These are phyloP conservation scores for Moniliella sp. DNA, from an alignment of 1,284 basidiomycete genomes.

Conservation along the genomic window DNA sequence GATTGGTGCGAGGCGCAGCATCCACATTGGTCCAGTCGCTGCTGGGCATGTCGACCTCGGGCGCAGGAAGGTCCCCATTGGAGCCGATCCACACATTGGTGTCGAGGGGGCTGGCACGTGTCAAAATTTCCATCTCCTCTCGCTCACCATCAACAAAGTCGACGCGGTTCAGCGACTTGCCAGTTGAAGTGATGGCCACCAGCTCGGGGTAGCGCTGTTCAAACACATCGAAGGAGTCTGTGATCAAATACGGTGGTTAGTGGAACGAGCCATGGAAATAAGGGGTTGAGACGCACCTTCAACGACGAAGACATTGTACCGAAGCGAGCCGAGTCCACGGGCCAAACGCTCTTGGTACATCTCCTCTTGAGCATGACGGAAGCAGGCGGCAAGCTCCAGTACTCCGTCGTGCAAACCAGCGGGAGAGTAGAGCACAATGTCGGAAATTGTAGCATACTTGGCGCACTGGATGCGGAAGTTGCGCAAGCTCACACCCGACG, in stretches of 20 bases:
- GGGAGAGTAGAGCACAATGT: constrained; percentile 57
- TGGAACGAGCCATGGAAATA: neutral
- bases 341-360: constrained; percentile 36
- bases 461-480: constrained; percentile 36
- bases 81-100: constrained; percentile 40
- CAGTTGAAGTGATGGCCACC: constrained; percentile 39
- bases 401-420: constrained; percentile 17
- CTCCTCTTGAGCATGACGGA: constrained; percentile 21
- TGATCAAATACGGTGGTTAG: neutral
- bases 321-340: constrained; percentile 42
- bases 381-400: constrained; percentile 13
- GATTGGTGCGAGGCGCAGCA: constrained; percentile 34
- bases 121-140: constrained; percentile 71
- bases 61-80: neutral
- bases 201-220: constrained; percentile 38
- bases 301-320: constrained; percentile 70
- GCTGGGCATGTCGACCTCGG: neutral
- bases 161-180: constrained; percentile 36
- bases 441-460: constrained; percentile 68
- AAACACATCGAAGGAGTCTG: constrained; percentile 41
- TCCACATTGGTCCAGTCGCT: neutral
- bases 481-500: constrained; percentile 19
- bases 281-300: constrained; percentile 39
- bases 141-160: constrained; percentile 46
- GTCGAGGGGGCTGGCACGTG: constrained; percentile 57